Evolutionary conservation across 805 yeast species (phyloP), one percentile per base, ranked within the genome.

Genomic region (Lachancea cidri): DNA sequence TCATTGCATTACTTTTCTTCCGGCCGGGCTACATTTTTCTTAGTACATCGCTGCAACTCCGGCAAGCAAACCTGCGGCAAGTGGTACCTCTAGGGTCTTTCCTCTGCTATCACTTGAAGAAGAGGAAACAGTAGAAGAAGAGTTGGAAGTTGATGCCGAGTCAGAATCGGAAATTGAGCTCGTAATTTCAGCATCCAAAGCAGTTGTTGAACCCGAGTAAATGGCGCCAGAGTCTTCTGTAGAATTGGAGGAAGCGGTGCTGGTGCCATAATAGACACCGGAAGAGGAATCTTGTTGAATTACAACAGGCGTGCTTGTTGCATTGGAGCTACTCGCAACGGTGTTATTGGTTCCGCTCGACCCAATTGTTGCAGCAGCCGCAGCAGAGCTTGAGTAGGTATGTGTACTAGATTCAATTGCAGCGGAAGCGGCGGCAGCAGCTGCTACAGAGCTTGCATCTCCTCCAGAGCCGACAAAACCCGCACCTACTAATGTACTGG

Each of bases 391-490:
- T n/a, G n/a, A n/a, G 27, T 7, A 22, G 11, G 27, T 11, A 7
- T 15, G 14, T 16, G 6, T n/a, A 15, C 33, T 29, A 8, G 33
- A 7, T 8, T 29, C 33, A 15, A 8, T 29, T 7, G 7, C 33
- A 32, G 19, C 38, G 4, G 36, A 20, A 11, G 27, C 25, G 25
- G 29, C 30, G 4, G 32, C 38, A n/a, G 20, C 29, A 24, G 35
- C 40, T 30, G n/a, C 19, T 13, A 37, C 15, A 7, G 34, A 29
- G n/a, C 33, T 25, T 13, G 46, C 40, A 19, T 31, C 33, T 7
- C 22, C 36, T 7, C 43, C 43, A 13, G 43, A 40, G 1, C 43
- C 43, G 2, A 33, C 36, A 27, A 33, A 40, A 17, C 36, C 36
- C 18, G 33, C 38, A 16, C 33, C 30, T 4, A 30, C 33, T 5